phyloP scores from a whole-genome alignment of 345 rosid genomes.

The Trapa bicornis region DNA sequence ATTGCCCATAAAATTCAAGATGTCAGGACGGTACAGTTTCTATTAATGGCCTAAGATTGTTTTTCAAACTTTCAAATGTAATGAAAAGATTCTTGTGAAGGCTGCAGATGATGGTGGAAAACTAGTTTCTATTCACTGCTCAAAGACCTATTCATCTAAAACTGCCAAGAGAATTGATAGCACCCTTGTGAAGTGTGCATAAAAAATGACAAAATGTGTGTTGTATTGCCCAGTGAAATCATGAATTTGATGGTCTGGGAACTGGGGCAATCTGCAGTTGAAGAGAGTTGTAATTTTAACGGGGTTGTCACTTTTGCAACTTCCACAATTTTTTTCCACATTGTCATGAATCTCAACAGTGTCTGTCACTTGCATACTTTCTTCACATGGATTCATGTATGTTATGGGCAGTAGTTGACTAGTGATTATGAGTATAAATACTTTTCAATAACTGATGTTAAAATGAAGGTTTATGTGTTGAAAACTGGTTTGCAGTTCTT shows the following conservation, averaged over 20 bases:
- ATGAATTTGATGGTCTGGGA: no score
- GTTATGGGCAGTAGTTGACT: no score
- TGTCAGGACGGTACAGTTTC: background rate
- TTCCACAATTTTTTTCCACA: background rate
- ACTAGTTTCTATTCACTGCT: background rate
- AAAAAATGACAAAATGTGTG: background rate
- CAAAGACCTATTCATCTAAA: background rate
- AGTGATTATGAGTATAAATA: background rate
- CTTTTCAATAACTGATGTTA: background rate
- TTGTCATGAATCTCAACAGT: background rate
- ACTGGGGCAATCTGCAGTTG: no score
- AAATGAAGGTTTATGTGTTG: background rate
- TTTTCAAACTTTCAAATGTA: background rate
- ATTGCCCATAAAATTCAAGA: no score
- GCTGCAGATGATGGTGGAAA: background rate
- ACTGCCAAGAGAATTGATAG: background rate
- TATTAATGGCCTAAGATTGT: background rate
- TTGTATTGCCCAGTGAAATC: no score
- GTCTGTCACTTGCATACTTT: background rate
- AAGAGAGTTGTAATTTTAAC: background rate
- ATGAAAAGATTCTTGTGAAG: background rate
- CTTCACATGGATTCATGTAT: background rate
- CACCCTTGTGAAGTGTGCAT: background rate
- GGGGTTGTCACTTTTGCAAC: background rate
- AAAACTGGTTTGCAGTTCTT: constrained; percentile 41